Evolutionary conservation across 371 early-diverging fungal species (phyloP).

Genomic region (Actinomucor elegans): DNA sequence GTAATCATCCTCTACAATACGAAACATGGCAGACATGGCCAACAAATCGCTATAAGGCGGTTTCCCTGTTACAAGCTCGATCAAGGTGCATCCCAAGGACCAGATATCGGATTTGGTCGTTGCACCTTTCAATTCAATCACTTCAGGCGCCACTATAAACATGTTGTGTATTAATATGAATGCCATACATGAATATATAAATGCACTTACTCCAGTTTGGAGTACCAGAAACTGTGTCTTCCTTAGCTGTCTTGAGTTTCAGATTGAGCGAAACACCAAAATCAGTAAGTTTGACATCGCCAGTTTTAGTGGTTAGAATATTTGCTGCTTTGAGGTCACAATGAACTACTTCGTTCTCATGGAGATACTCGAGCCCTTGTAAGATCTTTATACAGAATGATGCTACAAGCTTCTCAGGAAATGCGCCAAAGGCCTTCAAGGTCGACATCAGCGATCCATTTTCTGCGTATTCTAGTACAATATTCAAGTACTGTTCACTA

Average conservation of each 20-base stretch:
- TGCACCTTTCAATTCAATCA: slow-evolving; percentile 83
- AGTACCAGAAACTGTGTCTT: slow-evolving; percentile 78
- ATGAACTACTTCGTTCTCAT: slow-evolving; percentile 88
- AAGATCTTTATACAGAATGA: slow-evolving; percentile 90
- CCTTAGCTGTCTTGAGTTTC: slow-evolving; percentile 63
- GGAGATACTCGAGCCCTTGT: slow-evolving; percentile 88
- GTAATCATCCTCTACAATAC: slow-evolving; percentile 85
- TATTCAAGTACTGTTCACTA: slow-evolving; percentile 70
- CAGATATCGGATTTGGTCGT: slow-evolving; percentile 88
- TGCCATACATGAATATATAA: not conserved
- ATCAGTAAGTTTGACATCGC: slow-evolving; percentile 93
- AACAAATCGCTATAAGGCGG: slow-evolving; percentile 84
- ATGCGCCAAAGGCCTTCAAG: slow-evolving; percentile 87
- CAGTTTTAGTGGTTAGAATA: slow-evolving; percentile 91
- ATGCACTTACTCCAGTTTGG: slow-evolving; percentile 93
- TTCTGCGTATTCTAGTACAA: slow-evolving; percentile 92
- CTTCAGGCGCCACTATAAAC: slow-evolving; percentile 93
- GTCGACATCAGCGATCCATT: slow-evolving; percentile 92
- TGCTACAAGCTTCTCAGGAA: slow-evolving; percentile 92
- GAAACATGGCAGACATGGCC: slow-evolving; percentile 87
- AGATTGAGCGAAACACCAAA: slow-evolving; percentile 93
- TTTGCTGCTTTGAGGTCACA: slow-evolving; percentile 98
- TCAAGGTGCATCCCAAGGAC: slow-evolving; percentile 87
- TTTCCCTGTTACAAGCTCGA: slow-evolving; percentile 84
- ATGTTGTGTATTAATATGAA: slow-evolving; percentile 14